Evolutionary conservation across 345 rosid genomes (phyloP).

Genomic region (Eucalyptus pauciflora): DNA sequence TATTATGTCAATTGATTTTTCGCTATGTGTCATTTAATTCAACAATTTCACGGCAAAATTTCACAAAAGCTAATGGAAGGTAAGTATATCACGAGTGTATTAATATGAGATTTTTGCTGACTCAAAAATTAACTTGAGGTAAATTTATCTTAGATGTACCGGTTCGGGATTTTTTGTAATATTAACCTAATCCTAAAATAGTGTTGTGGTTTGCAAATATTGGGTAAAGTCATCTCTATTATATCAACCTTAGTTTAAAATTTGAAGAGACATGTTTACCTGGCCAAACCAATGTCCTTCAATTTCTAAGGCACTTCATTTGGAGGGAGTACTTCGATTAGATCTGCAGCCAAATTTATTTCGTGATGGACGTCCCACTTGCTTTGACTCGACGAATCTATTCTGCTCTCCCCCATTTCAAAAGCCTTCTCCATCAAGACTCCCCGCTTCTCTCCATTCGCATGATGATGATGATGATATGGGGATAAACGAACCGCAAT

Average conservation of each 20-base stretch:
- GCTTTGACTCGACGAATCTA: background rate
- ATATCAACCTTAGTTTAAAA: background rate
- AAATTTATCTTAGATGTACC: no score
- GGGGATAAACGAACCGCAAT: no score
- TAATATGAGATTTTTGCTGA: no score
- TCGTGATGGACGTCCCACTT: slow-evolving; percentile 10
- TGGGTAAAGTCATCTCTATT: background rate
- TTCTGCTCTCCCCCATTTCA: background rate
- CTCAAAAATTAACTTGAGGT: no score
- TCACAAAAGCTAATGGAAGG: no score
- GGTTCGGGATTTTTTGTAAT: no score
- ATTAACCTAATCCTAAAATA: background rate
- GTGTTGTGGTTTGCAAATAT: background rate
- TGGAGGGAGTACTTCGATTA: background rate
- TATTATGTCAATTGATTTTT: no score
- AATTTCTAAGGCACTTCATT: slow-evolving; percentile 3
- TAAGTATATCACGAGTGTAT: no score
- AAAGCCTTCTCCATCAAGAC: background rate
- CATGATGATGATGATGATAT: background rate
- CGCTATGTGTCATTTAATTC: no score
- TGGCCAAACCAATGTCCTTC: slow-evolving; percentile 16
- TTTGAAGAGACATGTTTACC: background rate
- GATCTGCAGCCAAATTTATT: slow-evolving; percentile 14
- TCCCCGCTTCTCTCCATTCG: background rate
- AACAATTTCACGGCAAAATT: no score